Evolutionary conservation across 1,284 basidiomycete species (phyloP), one percentile per base, ranked within the genome.

Genomic region (Volvariella surrecta): DNA sequence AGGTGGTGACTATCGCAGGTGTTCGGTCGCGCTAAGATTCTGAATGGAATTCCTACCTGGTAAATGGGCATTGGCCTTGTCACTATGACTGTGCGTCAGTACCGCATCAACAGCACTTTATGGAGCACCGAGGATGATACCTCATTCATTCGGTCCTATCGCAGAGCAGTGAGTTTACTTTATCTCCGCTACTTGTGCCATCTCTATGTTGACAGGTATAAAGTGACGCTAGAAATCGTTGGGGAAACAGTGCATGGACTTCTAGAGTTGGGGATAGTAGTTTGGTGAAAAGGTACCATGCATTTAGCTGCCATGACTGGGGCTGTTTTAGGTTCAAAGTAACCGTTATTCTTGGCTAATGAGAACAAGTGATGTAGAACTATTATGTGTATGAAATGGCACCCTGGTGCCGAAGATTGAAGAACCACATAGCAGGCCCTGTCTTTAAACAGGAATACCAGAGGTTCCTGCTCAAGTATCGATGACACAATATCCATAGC

Each of bases 11-110:
- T n/a, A n/a, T n/a, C n/a, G n/a, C n/a, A n/a, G n/a, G n/a, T n/a
- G 55, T 54, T 20, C 16, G 16, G 43, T 45, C 16, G 20, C 21
- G 13, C n/a, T n/a, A n/a, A n/a, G n/a, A n/a, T n/a, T 10, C n/a
- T 24, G 7, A 44, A 37, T 47, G 79, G 88, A 91, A 53, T 89
- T 86, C 60, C 64, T 90, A 3, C 89, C 89, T 0, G 86, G 87
- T 6, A 91, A 91, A 62, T 77, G 88, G 13, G 89, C 85, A 0
- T 62, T 88, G 2, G 88, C 84, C 0, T 79, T 90, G 40, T 76
- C 71, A 10, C 70, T 91, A 3, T 79, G 83, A 47, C 54, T 89
- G 9, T 90, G 90, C 59, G 89, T 91, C 58, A 79, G 71, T 50
- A 63, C 81, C 19, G 73, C 73, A 31, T 87, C 86, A 1, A 87